These are phyloP conservation scores for Lactifluus subvellereus DNA, from an alignment of 768 basidiomycete species.

Conservation along the genomic window DNA sequence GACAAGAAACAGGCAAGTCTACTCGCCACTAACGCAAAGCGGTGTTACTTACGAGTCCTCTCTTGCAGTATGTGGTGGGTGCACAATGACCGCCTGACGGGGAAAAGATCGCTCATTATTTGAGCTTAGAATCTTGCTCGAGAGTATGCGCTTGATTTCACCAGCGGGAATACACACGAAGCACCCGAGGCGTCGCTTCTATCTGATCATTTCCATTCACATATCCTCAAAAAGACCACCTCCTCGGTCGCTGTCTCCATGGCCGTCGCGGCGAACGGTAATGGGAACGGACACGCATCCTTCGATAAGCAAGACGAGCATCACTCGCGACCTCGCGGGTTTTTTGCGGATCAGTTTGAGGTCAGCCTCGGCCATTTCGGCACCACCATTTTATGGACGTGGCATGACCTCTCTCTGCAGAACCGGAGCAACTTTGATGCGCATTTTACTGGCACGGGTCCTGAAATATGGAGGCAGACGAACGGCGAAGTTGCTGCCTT, in stretches of 20 bases:
- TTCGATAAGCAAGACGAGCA: conserved; percentile 39
- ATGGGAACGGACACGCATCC: conserved; percentile 29
- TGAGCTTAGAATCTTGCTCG: conserved; percentile 77
- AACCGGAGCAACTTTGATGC: conserved; percentile 88
- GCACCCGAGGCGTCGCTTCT: neutral
- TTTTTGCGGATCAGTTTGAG: conserved; percentile 97
- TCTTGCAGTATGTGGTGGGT: conserved; percentile 35
- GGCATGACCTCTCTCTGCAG: conserved; percentile 32
- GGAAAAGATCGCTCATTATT: neutral
- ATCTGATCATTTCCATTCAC: conserved; percentile 14
- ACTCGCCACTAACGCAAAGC: conserved; percentile 27
- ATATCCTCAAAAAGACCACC: conserved; percentile 34
- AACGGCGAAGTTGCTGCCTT: conserved; percentile 79
- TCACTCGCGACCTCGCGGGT: conserved; percentile 59
- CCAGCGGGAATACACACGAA: conserved; percentile 34
- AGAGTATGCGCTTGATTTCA: conserved; percentile 71
- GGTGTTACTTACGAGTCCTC: conserved; percentile 7
- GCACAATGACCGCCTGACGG: neutral
- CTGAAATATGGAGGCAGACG: conserved; percentile 93
- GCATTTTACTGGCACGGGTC: conserved; percentile 85
- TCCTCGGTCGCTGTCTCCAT: conserved; percentile 51
- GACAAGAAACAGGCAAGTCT: conserved; percentile 82
- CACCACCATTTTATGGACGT: neutral
- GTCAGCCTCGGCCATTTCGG: conserved; percentile 27
- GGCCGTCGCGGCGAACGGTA: conserved; percentile 32